Percentiles rank a stretch among this genome's conserved stretches.
phyloP scores from a whole-genome alignment of 257 asterid genomes.

The Solanum piurae region DNA sequence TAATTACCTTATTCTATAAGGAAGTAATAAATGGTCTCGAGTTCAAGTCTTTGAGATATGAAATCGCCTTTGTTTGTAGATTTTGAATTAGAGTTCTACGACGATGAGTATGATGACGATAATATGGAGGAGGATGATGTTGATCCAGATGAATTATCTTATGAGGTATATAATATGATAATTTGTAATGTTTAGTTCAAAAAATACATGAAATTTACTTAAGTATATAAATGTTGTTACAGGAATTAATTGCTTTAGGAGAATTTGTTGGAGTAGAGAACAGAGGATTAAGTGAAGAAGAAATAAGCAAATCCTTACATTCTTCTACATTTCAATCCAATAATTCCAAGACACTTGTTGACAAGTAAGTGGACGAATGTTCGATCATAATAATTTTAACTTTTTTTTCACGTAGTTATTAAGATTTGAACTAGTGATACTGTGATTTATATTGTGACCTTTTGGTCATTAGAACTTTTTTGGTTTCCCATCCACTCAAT shows the following conservation, averaged over 20 bases:
- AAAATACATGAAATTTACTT: neutral
- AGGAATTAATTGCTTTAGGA: slow-evolving; percentile 63
- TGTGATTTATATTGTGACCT: too few species aligned
- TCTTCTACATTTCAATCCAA: slow-evolving; percentile 28
- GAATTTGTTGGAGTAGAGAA: slow-evolving; percentile 59
- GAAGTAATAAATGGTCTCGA: neutral
- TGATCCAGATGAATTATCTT: slow-evolving; percentile 55
- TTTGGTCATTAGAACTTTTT: neutral
- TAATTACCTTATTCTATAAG: neutral
- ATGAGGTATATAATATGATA: slow-evolving; percentile 29
- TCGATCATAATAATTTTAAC: neutral
- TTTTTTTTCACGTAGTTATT: neutral
- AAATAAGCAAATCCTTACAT: slow-evolving; percentile 26
- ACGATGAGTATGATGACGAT: neutral
- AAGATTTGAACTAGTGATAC: too few species aligned
- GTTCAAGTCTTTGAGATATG: neutral
- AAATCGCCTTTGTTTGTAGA: neutral
- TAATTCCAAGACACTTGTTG: slow-evolving; percentile 14
- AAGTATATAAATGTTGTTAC: neutral
- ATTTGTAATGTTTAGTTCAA: neutral
- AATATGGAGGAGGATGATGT: slow-evolving; percentile 47
- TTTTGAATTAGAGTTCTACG: neutral
- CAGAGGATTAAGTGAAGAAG: slow-evolving; percentile 43
- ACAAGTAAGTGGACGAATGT: slow-evolving; percentile 14
- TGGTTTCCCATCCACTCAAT: neutral